Base-by-base conservation (phyloP, 306 rosid genomes). In the Citrullus mucosospermus region DNA sequence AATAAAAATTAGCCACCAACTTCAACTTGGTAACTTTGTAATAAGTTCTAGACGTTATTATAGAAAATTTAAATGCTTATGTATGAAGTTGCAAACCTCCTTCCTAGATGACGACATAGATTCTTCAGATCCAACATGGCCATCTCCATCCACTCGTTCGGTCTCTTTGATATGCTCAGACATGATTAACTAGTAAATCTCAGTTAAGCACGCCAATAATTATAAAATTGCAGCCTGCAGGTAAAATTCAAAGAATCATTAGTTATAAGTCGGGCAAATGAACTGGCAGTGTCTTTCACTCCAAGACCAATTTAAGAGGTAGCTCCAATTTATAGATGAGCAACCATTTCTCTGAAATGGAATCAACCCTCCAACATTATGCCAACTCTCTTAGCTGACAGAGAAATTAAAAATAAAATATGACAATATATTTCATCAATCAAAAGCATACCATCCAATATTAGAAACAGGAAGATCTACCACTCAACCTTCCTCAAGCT, bases 121-220 rank as follows among this genome's bases (percentile, higher is more conserved):
- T 76, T 76, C 44, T 41, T 20, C 53, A 38, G 66, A 76, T 58
- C 67, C 79, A n/a, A 56, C 53, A 18, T 38, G 67, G n/a, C 54
- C 79, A 59, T 77, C 70, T 39, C 56, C 71, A 43, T 59, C 55
- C 68, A 59, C 57, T 43, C 57, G 80, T 5, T 17, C 80, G 1
- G 70, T 43, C 71, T 8, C 80, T 77, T 77, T 77, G 43, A 41
- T 44, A 57, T 22, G 69, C 71, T 77, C 80, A 77, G 80, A 77
- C 80, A 77, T 77, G 70, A 77, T 77, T 25, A 57, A 70, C 70
- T 17, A 50, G 50, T 1, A 18, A 74, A 53, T 17, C 63, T 32
- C 63, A 44, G 25, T 28, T 4, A 76, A 56, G 11, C 51, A 72
- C 76, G 14, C 36, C 38, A 46, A 46, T 72, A 54, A 18, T 8